Percentiles rank a stretch among this genome's conserved stretches.
These are phyloP conservation scores for Talaromyces sp. DNA, from an alignment of 2,329 filamentous ascomycete genomes.

Conservation along the genomic window DNA sequence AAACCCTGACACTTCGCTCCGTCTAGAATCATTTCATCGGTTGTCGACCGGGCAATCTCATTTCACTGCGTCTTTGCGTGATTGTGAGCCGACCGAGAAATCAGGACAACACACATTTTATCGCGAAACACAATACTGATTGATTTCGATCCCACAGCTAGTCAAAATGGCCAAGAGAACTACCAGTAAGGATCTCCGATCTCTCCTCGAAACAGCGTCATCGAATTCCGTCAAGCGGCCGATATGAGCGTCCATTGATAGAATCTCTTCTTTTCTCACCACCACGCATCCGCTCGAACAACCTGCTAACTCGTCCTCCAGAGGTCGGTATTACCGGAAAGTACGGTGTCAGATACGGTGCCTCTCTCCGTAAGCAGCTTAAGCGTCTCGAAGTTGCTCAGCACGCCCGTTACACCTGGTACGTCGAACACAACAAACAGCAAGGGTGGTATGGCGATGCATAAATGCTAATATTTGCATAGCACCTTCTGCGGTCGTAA, in stretches of 20 bases:
- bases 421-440: slow-evolving; percentile 5
- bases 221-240: background rate
- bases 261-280: background rate
- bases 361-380: slow-evolving; percentile 97
- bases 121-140: slow-evolving; percentile 14
- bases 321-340: slow-evolving; percentile 98
- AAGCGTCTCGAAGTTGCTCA: slow-evolving; percentile 99
- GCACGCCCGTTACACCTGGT: slow-evolving; percentile 86
- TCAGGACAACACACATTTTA: background rate
- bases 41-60: background rate
- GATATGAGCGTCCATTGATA: background rate
- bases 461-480: slow-evolving; percentile 1
- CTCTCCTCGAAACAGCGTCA: slow-evolving; percentile 2
- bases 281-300: background rate
- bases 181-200: slow-evolving; percentile 17
- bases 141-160: slow-evolving; percentile 5
- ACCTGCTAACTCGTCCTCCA: slow-evolving; percentile 31
- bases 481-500: slow-evolving; percentile 98
- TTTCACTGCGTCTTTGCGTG: background rate
- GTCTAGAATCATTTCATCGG: background rate
- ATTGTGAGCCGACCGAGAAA: slow-evolving; percentile 12
- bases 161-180: slow-evolving; percentile 20
- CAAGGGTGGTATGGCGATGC: background rate
- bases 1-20: background rate
- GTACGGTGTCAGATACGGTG: slow-evolving; percentile 98